Evolutionary conservation across 768 basidiomycete genomes (phyloP), one percentile per base, ranked within the genome.

Genomic region (Austroboletus eburneus): DNA sequence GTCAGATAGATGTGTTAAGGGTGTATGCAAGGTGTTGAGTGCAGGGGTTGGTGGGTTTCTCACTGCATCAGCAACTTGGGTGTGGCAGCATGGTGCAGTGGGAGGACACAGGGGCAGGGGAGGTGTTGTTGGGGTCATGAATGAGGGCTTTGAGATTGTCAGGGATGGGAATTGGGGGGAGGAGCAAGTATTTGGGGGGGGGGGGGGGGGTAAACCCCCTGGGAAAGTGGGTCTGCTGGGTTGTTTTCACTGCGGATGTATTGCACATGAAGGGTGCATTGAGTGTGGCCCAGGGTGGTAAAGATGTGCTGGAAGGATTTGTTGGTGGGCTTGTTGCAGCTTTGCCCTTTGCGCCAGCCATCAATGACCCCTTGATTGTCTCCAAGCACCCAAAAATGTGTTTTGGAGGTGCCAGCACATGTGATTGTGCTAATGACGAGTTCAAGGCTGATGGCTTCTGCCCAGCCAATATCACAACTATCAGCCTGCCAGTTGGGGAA

Each of bases 381-480:
- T 0, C 63, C 50, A 9, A 25, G 39, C 0, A 45, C 46, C 8
- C 16, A 9, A 29, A 57, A 30, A 18, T 40, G 43, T 3, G n/a
- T 1, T 8, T 16, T 8, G 18, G 42, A 1, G 29, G 30, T 0
- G 0, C 38, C 22, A 3, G 32, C 0, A 16, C 39, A 3, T 9
- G 45, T 4, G 42, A 65, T 40, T 7, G 59, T 37, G 1, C 8
- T 35, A 18, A 68, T 47, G 27, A 76, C 69, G n/a, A 76, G 52
- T 21, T 74, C 62, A 42, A 79, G 70, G 0, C 70, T 69, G 9
- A 76, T 50, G 0, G 68, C 69, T 51, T 79, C 73, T 0, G 73
- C 72, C 75, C 77, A 78, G 0, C 59, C 60, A 44, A 79, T 79
- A 44, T 76, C 70, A 5, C 34, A 5, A 6, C 34, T 17, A n/a